Conservation (phyloP, 2,329 filamentous ascomycete genomes). For the Fusarium sp. region DNA sequence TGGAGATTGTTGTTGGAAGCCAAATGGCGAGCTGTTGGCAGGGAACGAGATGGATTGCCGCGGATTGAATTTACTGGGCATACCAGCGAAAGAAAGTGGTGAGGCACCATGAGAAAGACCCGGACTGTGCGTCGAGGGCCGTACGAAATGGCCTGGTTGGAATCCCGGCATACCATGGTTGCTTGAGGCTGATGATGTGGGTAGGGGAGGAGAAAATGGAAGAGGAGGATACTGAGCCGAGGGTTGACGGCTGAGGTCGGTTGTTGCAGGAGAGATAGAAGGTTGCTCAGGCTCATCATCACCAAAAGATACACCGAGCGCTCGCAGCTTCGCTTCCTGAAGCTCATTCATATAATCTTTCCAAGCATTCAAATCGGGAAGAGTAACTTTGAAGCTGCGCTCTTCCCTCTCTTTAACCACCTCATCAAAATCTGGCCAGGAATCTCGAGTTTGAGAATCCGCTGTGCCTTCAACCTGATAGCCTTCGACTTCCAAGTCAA, state of each 20-base stretch:
- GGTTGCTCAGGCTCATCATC: constrained; percentile 73
- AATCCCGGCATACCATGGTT: constrained; percentile 66
- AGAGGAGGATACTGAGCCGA: constrained; percentile 80
- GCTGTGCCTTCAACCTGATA: constrained; percentile 50
- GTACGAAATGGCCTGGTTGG: constrained; percentile 67
- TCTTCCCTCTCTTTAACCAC: constrained; percentile 63
- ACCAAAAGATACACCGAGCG: constrained; percentile 85
- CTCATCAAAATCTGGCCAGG: constrained; percentile 73
- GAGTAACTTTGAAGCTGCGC: constrained; percentile 66
- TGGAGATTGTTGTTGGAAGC: constrained; percentile 69
- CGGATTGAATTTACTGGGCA: constrained; percentile 69
- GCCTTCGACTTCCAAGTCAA: constrained; percentile 67
- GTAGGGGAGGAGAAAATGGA: constrained; percentile 85
- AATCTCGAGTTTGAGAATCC: constrained; percentile 70
- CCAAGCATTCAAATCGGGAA: constrained; percentile 76
- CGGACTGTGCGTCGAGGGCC: constrained; percentile 69
- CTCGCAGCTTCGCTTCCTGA: constrained; percentile 90
- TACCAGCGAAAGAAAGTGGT: constrained; percentile 73
- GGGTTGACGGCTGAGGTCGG: constrained; percentile 70
- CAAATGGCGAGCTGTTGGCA: constrained; percentile 71
- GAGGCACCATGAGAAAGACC: constrained; percentile 73
- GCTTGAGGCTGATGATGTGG: constrained; percentile 80
- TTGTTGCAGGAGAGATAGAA: constrained; percentile 72
- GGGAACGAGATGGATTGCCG: constrained; percentile 77
- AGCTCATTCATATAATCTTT: constrained; percentile 83